Evolutionary conservation across 2,329 filamentous ascomycete species (phyloP).

Genomic region (Phyllosticta citrichinensis): DNA sequence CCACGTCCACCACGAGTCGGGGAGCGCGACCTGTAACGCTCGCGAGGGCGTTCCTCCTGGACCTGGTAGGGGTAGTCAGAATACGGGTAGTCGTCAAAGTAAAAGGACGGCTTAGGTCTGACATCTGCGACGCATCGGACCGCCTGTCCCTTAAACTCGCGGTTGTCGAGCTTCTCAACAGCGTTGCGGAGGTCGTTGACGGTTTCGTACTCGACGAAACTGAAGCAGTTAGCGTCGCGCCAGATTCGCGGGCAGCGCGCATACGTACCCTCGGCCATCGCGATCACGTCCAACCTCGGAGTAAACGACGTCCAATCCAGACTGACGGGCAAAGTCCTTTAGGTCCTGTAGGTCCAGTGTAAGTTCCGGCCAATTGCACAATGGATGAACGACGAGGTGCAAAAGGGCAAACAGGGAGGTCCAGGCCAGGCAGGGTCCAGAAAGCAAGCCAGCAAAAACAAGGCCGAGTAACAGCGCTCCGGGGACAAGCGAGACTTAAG

Average conservation of each 20-base stretch:
- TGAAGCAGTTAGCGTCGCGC: slow-evolving; percentile 30
- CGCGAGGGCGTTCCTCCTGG: slow-evolving; percentile 58
- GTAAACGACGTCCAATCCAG: slow-evolving; percentile 94
- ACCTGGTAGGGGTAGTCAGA: slow-evolving; percentile 22
- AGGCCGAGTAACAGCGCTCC: slow-evolving; percentile 6
- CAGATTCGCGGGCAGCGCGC: not conserved
- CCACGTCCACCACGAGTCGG: slow-evolving; percentile 55
- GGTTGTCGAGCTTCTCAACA: slow-evolving; percentile 87
- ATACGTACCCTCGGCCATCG: slow-evolving; percentile 76
- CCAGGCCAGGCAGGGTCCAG: slow-evolving; percentile 7
- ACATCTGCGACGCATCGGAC: slow-evolving; percentile 87
- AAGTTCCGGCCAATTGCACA: slow-evolving; percentile 48
- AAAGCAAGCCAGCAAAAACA: slow-evolving; percentile 9
- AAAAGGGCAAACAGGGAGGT: slow-evolving; percentile 12
- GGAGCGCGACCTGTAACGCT: slow-evolving; percentile 71
- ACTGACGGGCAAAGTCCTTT: slow-evolving; percentile 97
- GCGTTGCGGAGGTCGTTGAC: slow-evolving; percentile 79
- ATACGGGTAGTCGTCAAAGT: slow-evolving; percentile 21
- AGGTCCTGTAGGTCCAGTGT: slow-evolving; percentile 86
- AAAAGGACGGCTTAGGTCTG: slow-evolving; percentile 30
- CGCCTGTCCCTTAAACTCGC: slow-evolving; percentile 82
- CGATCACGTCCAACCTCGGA: slow-evolving; percentile 90
- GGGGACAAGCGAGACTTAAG: slow-evolving; percentile 2
- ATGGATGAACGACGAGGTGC: slow-evolving; percentile 23
- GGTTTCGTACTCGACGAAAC: slow-evolving; percentile 97